Conservation (phyloP, 1,284 basidiomycete genomes). For the Schizopora paradoxa region DNA sequence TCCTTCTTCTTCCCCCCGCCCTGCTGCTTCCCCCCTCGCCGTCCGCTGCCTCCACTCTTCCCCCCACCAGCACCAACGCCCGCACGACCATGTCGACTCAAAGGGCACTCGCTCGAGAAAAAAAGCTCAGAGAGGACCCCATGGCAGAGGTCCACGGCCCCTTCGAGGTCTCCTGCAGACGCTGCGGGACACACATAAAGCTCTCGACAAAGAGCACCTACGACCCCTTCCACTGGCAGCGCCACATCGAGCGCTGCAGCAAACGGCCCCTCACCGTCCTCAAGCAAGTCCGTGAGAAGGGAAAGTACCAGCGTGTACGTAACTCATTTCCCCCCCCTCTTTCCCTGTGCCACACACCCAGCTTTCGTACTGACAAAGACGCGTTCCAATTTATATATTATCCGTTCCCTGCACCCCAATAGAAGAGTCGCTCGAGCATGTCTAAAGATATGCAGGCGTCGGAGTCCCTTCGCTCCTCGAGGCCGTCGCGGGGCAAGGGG, state of each 20-base stretch:
- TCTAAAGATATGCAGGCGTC: background rate
- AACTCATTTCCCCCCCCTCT: background rate
- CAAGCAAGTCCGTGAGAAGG: background rate
- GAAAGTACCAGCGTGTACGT: background rate
- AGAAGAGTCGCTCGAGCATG: background rate
- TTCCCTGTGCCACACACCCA: background rate
- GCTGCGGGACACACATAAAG: slow-evolving; percentile 54
- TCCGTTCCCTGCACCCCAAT: background rate
- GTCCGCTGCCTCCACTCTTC: background rate
- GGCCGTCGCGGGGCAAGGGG: background rate
- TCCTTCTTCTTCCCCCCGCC: too few species aligned
- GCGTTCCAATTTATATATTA: background rate
- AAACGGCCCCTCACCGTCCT: slow-evolving; percentile 8
- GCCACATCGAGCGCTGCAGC: slow-evolving; percentile 51
- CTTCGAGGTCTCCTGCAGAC: slow-evolving; percentile 48
- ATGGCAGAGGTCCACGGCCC: slow-evolving; percentile 48
- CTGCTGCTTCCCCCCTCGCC: background rate
- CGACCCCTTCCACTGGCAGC: slow-evolving; percentile 63
- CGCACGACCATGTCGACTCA: slow-evolving; percentile 3
- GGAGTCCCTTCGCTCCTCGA: background rate
- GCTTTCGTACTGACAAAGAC: background rate
- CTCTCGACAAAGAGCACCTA: slow-evolving; percentile 61
- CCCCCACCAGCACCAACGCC: slow-evolving; percentile 6
- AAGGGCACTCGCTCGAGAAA: slow-evolving; percentile 34
- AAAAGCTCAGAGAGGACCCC: slow-evolving; percentile 43